Conservation (phyloP, 441 rosid genomes). For the Pelargonium myrrhifolium region DNA sequence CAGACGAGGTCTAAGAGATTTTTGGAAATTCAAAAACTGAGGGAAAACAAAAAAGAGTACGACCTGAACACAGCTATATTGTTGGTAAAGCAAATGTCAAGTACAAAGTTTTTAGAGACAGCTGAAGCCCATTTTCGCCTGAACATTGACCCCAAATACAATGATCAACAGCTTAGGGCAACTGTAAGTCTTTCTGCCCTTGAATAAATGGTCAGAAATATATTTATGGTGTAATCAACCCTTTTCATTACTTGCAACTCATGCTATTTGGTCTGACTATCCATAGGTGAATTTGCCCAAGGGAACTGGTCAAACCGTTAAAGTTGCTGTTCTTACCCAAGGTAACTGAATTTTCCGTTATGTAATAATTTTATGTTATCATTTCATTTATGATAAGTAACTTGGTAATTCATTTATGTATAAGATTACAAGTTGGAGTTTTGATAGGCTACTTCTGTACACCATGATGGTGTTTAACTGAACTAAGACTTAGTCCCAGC, state of each 20-base stretch:
- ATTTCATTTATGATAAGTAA: background rate
- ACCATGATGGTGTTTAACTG: background rate
- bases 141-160: constrained; percentile 92
- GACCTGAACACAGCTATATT: constrained; percentile 69
- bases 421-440: background rate
- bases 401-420: background rate
- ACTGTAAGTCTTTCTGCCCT: constrained; percentile 43
- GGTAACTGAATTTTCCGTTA: constrained; percentile 34
- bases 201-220: background rate
- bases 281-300: constrained; percentile 84
- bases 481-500: background rate
- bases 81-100: constrained; percentile 69
- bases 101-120: constrained; percentile 76
- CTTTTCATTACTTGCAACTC: background rate
- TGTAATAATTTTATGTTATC: background rate
- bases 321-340: constrained; percentile 95
- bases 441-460: background rate
- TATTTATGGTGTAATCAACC: background rate
- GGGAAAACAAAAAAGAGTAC: constrained; percentile 80
- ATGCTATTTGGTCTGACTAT: constrained; percentile 10
- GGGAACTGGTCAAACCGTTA: constrained; percentile 91
- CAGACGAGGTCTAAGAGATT: constrained; percentile 98
- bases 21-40: constrained; percentile 91
- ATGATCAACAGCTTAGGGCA: constrained; percentile 96
- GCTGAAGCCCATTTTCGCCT: constrained; percentile 97